A percentile compares a stretch with the other conserved stretches of the same genome.
These are phyloP conservation scores for Vinca minor DNA, from an alignment of 257 asterid species.

Conservation along the genomic window DNA sequence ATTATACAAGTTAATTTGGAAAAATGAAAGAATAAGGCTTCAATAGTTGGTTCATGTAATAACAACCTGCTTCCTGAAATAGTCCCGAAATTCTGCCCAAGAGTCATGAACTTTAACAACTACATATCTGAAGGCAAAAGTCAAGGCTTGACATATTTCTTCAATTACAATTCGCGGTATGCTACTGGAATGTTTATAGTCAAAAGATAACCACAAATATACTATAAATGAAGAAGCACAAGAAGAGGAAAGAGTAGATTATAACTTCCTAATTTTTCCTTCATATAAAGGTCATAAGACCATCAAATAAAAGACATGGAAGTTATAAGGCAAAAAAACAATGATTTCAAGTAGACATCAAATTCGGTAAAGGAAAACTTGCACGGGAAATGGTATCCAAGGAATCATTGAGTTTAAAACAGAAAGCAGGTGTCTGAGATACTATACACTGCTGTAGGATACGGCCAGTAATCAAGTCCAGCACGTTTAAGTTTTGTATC, in stretches of 20 bases:
- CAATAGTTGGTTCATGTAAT: slow-evolving; percentile 6
- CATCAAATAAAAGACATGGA: too few species aligned
- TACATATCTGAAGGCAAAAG: slow-evolving; percentile 53
- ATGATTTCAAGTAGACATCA: background rate
- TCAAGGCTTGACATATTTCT: slow-evolving; percentile 27
- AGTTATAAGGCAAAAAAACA: background rate
- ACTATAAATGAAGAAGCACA: background rate
- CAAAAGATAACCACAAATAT: background rate
- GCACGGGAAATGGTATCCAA: background rate
- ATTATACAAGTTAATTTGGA: slow-evolving; percentile 4
- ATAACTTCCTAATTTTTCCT: background rate
- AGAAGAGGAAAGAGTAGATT: background rate
- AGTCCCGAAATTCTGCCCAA: slow-evolving; percentile 79
- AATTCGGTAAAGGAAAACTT: background rate
- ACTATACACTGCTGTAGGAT: slow-evolving; percentile 36
- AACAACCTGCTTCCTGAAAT: slow-evolving; percentile 67
- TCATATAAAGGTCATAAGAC: background rate
- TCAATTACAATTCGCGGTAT: background rate
- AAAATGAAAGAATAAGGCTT: slow-evolving; percentile 3
- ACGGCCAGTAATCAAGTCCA: slow-evolving; percentile 99
- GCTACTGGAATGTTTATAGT: background rate
- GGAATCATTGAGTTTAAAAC: background rate
- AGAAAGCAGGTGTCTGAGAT: background rate
- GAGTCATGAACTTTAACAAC: slow-evolving; percentile 82
- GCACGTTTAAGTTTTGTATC: slow-evolving; percentile 83